Base-by-base conservation (phyloP, 805 yeast genomes). In the Naumovozyma baii region DNA sequence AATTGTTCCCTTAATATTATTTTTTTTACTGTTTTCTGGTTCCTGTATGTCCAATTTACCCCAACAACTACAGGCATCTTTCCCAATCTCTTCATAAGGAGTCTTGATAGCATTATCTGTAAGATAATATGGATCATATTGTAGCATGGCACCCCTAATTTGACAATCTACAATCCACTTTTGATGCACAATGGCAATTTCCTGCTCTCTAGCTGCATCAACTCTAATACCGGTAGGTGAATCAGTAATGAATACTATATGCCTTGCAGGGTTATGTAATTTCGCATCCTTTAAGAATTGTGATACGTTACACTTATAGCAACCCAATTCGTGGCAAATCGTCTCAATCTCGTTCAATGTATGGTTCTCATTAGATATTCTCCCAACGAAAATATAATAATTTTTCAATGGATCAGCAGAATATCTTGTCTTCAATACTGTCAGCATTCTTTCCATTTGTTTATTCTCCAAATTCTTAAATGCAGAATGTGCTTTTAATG, bases 131-230 rank as follows among this genome's bases (percentile, higher is more conserved):
- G 61, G 57, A n/a, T 51, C 50, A 22, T 57, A 68, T 14, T 59
- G 59, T 31, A 72, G 44, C 13, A 64, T 62, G 1, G 68, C 70
- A n/a, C 63, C 60, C 40, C 72, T 52, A 35, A 51, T 55, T 2
- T 62, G 42, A 36, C 73, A 66, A 41, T 69, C 68, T 3, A 51
- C 26, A 12, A 73, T 37, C 77, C 77, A 73, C 36, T 61, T 54
- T 7, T 68, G 66, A 40, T 63, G 63, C 2, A 70, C 69, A 2
- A 69, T 54, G 2, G 67, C 64, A 13, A 70, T 59, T 14, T 54
- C 52, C 59, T 68, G 63, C 22, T 52, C 54, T 17, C 51, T 42
- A 2, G 77, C 76, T 28, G 59, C 63, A n/a, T 49, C 47, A 2
- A 51, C 57, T 43, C 65, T 51, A 5, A 48, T 45, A 13, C 63